A percentile compares a stretch with the other conserved stretches of the same genome.
Evolutionary conservation across 1,284 basidiomycete genomes (phyloP).

Genomic region (Ceratobasidium sp.): DNA sequence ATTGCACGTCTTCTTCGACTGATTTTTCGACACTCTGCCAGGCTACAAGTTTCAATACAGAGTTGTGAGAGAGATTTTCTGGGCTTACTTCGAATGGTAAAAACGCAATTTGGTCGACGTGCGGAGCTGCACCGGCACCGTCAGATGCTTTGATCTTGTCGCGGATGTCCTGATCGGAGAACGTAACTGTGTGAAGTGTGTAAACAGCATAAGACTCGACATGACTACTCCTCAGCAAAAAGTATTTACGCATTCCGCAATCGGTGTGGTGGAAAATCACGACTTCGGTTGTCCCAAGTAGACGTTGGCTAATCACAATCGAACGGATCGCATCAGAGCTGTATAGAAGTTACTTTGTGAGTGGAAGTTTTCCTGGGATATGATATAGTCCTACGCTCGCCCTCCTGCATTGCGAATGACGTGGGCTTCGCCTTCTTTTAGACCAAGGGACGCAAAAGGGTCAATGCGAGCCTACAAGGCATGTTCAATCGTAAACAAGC

Average conservation of each 20-base stretch:
- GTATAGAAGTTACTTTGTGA: not conserved
- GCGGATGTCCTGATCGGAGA: slow-evolving; percentile 58
- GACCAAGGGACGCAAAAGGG: slow-evolving; percentile 67
- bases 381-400: slow-evolving; percentile 60
- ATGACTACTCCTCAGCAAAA: not conserved
- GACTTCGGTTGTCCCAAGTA: slow-evolving; percentile 72
- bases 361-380: slow-evolving; percentile 5
- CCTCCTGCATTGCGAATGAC: slow-evolving; percentile 76
- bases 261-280: slow-evolving; percentile 73
- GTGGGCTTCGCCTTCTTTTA: slow-evolving; percentile 73
- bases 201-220: not conserved
- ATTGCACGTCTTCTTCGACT: slow-evolving; percentile 67
- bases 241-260: slow-evolving; percentile 67
- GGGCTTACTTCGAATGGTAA: slow-evolving; percentile 59
- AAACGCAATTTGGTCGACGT: slow-evolving; percentile 64
- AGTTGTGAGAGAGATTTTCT: too few species aligned
- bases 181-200: slow-evolving; percentile 54
- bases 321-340: slow-evolving; percentile 72
- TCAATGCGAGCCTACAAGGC: slow-evolving; percentile 53
- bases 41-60: too few species aligned
- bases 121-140: slow-evolving; percentile 46
- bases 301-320: slow-evolving; percentile 73
- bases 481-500: not conserved
- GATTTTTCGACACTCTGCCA: slow-evolving; percentile 60
- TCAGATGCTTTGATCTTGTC: slow-evolving; percentile 63